A percentile compares a stretch with the other conserved stretches of the same genome.
Conservation (phyloP, 257 asterid species). For the Linaria vulgaris region DNA sequence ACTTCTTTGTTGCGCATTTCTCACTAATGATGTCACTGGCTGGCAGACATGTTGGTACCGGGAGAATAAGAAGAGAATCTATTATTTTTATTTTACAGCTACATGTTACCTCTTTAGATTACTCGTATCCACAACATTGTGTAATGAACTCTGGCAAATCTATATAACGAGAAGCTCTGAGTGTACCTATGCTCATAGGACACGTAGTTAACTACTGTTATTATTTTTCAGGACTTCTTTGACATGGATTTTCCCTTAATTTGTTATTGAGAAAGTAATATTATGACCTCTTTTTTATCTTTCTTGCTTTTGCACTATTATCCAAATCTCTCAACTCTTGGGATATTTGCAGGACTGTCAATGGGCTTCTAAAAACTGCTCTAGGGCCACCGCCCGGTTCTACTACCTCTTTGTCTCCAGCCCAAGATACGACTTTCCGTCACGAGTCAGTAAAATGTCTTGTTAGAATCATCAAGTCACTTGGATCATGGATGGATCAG, state of each 20-base stretch:
- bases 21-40: no score
- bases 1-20: no score
- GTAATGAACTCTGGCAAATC: neutral
- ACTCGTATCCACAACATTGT: neutral
- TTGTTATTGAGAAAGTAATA: neutral
- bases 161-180: neutral
- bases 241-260: neutral
- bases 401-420: slow-evolving; percentile 76
- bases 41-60: no score
- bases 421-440: slow-evolving; percentile 91
- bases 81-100: no score
- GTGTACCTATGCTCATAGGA: neutral
- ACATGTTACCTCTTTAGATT: neutral
- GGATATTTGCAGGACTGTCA: slow-evolving; percentile 85
- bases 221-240: neutral
- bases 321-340: slow-evolving; percentile 43
- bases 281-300: no score
- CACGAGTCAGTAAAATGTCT: slow-evolving; percentile 95
- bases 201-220: neutral
- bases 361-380: slow-evolving; percentile 95
- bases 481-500: slow-evolving; percentile 98
- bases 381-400: slow-evolving; percentile 99
- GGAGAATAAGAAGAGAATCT: no score
- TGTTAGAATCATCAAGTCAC: slow-evolving; percentile 81
- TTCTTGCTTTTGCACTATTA: slow-evolving; percentile 1